These are phyloP conservation scores for Teratosphaeria viscida DNA, from an alignment of 2,329 filamentous ascomycete species.

Conservation along the genomic window DNA sequence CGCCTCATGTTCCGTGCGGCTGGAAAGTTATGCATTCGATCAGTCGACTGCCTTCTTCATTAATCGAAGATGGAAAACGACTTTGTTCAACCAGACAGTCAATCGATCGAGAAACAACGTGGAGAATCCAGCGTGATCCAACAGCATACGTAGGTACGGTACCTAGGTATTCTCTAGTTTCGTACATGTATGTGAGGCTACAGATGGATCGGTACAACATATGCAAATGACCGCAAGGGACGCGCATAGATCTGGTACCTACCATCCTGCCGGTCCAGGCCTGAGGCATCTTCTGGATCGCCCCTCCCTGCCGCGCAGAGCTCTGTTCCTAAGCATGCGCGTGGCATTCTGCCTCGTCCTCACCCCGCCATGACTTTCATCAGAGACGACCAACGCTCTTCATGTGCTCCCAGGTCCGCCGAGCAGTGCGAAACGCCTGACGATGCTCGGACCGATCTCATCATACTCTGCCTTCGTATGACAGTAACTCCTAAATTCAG, in stretches of 20 bases:
- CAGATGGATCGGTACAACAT: neutral
- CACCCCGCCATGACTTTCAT: neutral
- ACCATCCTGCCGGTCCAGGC: neutral
- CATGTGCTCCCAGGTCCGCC: conserved; percentile 81
- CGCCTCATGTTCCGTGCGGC: neutral
- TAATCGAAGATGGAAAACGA: neutral
- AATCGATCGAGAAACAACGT: too few species aligned
- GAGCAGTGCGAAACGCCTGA: conserved; percentile 83
- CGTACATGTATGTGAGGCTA: too few species aligned
- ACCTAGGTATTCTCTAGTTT: too few species aligned
- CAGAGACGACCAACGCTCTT: conserved; percentile 1
- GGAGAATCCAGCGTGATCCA: too few species aligned
- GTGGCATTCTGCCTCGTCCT: neutral
- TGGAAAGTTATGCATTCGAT: neutral
- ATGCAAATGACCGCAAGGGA: neutral
- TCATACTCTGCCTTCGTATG: conserved; percentile 75
- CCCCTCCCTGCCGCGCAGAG: neutral
- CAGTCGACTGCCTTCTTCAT: neutral
- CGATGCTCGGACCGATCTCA: conserved; percentile 91
- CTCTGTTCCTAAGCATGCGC: too few species aligned
- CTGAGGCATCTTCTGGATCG: neutral
- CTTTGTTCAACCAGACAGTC: too few species aligned
- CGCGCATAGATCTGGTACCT: neutral
- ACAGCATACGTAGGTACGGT: too few species aligned
- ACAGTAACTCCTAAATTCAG: conserved; percentile 97